Evolutionary conservation across 169 alveolate genomes (phyloP).

Genomic region (Cyclospora cayetanensis): DNA sequence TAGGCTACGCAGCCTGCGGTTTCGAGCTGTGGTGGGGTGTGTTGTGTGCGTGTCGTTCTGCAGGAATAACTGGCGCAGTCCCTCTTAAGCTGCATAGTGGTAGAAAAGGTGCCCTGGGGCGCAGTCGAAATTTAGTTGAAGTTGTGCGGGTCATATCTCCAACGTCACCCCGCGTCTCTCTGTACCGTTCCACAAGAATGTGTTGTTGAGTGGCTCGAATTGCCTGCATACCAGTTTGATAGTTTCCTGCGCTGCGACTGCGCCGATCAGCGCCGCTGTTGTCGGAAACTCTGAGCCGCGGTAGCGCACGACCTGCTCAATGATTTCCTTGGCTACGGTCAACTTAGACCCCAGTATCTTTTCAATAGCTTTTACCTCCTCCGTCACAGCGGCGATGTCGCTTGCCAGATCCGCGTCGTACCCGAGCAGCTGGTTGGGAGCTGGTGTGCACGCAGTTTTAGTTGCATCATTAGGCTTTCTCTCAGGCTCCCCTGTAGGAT

Average conservation of each 20-base stretch:
- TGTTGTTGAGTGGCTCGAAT: conserved; percentile 87
- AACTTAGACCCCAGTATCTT: conserved; percentile 30
- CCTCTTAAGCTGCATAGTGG: too few species aligned
- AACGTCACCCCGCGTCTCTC: conserved; percentile 74
- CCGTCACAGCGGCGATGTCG: background rate
- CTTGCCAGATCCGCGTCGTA: too few species aligned
- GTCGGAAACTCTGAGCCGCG: conserved; percentile 83
- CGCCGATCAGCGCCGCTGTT: conserved; percentile 87
- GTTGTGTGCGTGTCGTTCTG: too few species aligned
- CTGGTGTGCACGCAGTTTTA: background rate
- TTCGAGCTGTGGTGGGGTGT: too few species aligned
- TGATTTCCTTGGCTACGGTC: conserved; percentile 54
- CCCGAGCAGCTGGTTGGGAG: too few species aligned
- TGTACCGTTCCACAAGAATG: conserved; percentile 86
- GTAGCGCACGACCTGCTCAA: conserved; percentile 81
- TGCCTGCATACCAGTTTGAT: conserved; percentile 87
- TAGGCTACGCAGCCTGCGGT: too few species aligned
- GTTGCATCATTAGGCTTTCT: background rate
- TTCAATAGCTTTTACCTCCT: background rate
- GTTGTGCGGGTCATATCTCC: conserved; percentile 75
- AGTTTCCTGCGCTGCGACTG: conserved; percentile 90
- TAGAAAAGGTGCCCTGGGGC: too few species aligned
- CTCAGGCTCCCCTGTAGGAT: too few species aligned
- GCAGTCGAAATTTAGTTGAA: too few species aligned
- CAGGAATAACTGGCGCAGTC: too few species aligned